Base-by-base conservation (phyloP, 345 rosid species). In the Citrus hindsii region DNA sequence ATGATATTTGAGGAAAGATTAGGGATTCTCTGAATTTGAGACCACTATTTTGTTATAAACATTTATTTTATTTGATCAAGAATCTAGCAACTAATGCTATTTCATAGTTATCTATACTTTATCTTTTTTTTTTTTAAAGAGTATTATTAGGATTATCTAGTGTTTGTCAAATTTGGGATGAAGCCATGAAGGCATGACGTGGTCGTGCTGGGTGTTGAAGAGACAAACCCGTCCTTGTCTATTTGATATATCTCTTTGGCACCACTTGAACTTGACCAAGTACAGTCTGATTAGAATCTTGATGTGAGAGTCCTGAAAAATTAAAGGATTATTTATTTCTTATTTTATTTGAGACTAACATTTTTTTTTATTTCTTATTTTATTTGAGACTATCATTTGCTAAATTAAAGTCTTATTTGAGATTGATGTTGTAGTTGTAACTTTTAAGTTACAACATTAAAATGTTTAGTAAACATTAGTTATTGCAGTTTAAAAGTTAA, bases 171-270 rank as follows among this genome's bases (percentile, higher is more conserved):
- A 40, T 2, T 40, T 40, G 48, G 4, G 48, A 40, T 9, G 48
- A 40, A 40, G 46, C 0, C 48, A 40, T 6, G 28, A 27, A 32
- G 33, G 33, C 33, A 32, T 3, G 33, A 3, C 4, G 4, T 32
- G 33, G 33, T 32, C 42, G 77, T 74, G 78, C 79, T 71, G 84
- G 82, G 65, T 28, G 59, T 35, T 30, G 79, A 82, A 76, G 35
- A 24, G 87, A 76, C 55, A 59, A 62, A 24, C 63, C 78, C 24
- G 69, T 69, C 81, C 79, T 82, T 82, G 78, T 86, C 86, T 79
- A 2, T 56, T 30, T 22, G 6, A 79, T 66, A 10, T 3, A 40
- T 71, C 25, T 9, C 35, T 9, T 14, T 12, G 6, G 10, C 12
- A 74, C 83, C 86, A 71, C 84, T 74, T 60, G 80, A 61, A 4